phyloP scores from a whole-genome alignment of 2,329 filamentous ascomycete genomes.

The Talaromyces marneffei region DNA sequence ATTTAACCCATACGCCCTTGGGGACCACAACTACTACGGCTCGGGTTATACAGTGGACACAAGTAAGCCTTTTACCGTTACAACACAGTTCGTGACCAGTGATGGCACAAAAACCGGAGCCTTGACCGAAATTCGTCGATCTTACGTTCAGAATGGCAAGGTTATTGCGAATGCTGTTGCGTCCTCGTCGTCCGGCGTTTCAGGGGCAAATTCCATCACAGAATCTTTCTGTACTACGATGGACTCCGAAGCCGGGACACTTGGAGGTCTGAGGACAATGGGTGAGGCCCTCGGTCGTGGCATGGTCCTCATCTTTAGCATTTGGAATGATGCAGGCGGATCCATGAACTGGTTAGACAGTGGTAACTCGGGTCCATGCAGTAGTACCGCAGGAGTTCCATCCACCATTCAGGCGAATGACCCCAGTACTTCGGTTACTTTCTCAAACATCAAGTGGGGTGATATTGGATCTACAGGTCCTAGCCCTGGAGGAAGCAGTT shows the following conservation, averaged over 20 bases:
- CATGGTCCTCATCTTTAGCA: slow-evolving; percentile 58
- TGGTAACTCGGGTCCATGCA: slow-evolving; percentile 57
- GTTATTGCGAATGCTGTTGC: slow-evolving; percentile 53
- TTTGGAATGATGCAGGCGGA: slow-evolving; percentile 57
- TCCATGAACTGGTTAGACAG: slow-evolving; percentile 73
- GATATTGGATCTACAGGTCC: slow-evolving; percentile 50
- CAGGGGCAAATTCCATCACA: slow-evolving; percentile 49
- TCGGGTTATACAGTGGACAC: slow-evolving; percentile 50
- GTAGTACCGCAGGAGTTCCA: slow-evolving; percentile 49
- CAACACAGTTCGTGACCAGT: slow-evolving; percentile 59
- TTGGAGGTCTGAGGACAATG: slow-evolving; percentile 54
- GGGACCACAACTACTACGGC: slow-evolving; percentile 59
- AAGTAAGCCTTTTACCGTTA: slow-evolving; percentile 55
- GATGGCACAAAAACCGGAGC: slow-evolving; percentile 47
- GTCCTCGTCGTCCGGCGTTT: slow-evolving; percentile 43
- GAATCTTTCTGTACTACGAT: slow-evolving; percentile 52
- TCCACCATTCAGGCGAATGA: slow-evolving; percentile 43
- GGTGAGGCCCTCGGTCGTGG: slow-evolving; percentile 50
- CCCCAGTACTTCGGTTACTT: slow-evolving; percentile 49
- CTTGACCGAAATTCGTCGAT: slow-evolving; percentile 56
- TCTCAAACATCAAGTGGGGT: slow-evolving; percentile 57
- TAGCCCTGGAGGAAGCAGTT: slow-evolving; percentile 13
- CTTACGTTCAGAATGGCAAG: slow-evolving; percentile 59
- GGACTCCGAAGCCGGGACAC: slow-evolving; percentile 45
- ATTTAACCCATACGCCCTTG: slow-evolving; percentile 64